phyloP scores from a whole-genome alignment of 495 filamentous ascomycete genomes.

The Lophium mytilinum region DNA sequence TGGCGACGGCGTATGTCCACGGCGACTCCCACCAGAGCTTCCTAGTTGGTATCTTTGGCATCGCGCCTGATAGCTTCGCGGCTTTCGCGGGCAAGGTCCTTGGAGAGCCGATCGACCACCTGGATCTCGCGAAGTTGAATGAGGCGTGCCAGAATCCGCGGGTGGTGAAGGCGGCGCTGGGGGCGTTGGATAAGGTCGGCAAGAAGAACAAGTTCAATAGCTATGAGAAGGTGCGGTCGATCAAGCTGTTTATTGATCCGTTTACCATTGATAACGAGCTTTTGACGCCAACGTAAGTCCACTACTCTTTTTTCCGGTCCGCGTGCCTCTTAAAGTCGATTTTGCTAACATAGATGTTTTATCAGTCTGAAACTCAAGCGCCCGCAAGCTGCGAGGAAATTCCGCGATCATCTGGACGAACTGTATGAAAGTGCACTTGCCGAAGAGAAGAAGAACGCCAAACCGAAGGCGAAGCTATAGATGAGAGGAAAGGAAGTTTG shows the following conservation, averaged over 20 bases:
- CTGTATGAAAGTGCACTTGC: slow-evolving; percentile 61
- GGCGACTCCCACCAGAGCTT: slow-evolving; percentile 78
- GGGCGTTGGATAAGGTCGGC: slow-evolving; percentile 71
- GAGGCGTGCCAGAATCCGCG: slow-evolving; percentile 55
- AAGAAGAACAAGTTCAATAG: slow-evolving; percentile 82
- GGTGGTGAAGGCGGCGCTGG: slow-evolving; percentile 65
- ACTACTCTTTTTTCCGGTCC: not conserved
- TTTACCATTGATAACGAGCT: slow-evolving; percentile 93
- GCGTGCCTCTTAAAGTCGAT: slow-evolving; percentile 27
- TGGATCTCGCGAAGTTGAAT: slow-evolving; percentile 59
- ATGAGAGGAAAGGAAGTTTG: too few species aligned
- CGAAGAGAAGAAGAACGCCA: slow-evolving; percentile 26
- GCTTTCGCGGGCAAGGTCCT: slow-evolving; percentile 69
- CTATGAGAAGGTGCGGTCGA: slow-evolving; percentile 74
- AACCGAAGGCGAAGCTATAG: slow-evolving; percentile 48
- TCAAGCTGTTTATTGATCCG: slow-evolving; percentile 72
- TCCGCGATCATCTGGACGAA: slow-evolving; percentile 62
- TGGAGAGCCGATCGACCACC: slow-evolving; percentile 51
- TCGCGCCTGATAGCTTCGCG: slow-evolving; percentile 75
- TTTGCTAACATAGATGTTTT: slow-evolving; percentile 15
- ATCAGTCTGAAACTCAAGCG: slow-evolving; percentile 90
- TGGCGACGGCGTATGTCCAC: slow-evolving; percentile 81
- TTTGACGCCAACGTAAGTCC: slow-evolving; percentile 87
- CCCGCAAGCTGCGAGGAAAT: slow-evolving; percentile 73
- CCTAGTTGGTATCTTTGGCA: slow-evolving; percentile 79